Base-by-base conservation (phyloP, 108 stramenopile genomes). In the Chaetoceros muelleri region DNA sequence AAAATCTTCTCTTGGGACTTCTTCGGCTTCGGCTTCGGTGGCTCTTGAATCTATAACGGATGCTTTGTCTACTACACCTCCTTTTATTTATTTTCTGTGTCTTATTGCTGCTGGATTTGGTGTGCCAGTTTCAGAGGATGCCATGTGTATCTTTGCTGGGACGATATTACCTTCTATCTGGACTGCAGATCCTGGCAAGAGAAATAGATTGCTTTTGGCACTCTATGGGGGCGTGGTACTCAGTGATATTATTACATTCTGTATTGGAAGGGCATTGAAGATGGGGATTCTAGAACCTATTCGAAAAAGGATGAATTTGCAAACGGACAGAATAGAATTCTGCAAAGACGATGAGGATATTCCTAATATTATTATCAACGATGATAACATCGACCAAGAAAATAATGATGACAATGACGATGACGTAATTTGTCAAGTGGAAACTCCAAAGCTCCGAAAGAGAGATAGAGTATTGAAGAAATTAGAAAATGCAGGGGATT, bases 151-250 rank as follows among this genome's bases (percentile, higher is more conserved):
- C 1, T 61, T 61, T 53, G 49, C 51, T 21, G 60, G 60, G 17
- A 28, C 60, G 10, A 27, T 52, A 20, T 53, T 28, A 47, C 25
- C 49, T 23, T n/a, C n/a, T n/a, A n/a, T n/a, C n/a, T n/a, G n/a
- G n/a, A 46, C 57, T 1, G 23, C 48, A 55, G 47, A 56, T 46
- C 10, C 0, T 18, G 5, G 18, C 7, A 16, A 64, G 20, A 50
- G 54, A 61, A 49, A 27, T 21, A 21, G 66, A 58, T 25, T 78
- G 65, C 51, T 78, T 61, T 16, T 58, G 65, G 24, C 68, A 60
- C 53, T 61, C 24, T 61, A 61, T 28, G 22, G 16, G 24, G 63
- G 30, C 20, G 25, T 67, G 28, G 44, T 60, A 0, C 28, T 65
- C 7, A 7, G 30, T 21, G 64, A 22, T 40, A 19, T 48, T 16